Evolutionary conservation across 371 early-diverging fungal genomes (phyloP), one percentile per base, ranked within the genome.

Genomic region (Mucor irregularis): DNA sequence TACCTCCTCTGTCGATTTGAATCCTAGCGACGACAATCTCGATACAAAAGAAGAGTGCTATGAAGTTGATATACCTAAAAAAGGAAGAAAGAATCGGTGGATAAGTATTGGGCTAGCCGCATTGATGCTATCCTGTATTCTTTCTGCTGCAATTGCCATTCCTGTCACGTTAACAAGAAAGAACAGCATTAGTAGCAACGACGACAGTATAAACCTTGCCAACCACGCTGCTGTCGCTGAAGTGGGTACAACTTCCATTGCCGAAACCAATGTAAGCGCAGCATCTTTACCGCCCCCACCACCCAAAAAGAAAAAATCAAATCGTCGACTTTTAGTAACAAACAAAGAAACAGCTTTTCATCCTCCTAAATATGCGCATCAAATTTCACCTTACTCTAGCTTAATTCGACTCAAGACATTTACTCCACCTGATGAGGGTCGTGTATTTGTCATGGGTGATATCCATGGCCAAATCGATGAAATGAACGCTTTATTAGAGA

Each of bases 381-480:
- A 37, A 2, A 42, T 69, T 2, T 76, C 77, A 3, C 64, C 64
- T 4, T 76, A 69, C 49, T 62, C 74, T 5, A 76, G 73, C 19
- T 30, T 73, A 14, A 76, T 61, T 10, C 25, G 46, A 8, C 34
- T 68, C 9, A 50, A 62, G 14, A 39, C 38, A 22, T 21, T 48
- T 8, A 45, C 37, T 6, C 54, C 54, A 14, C 33, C 48, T 1
- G 43, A 48, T 0, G 33, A 47, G 11, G 53, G 71, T 22, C 74
- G 86, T 1, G 58, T 89, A 21, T 70, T 87, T 28, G 70, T 90
- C 19, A 72, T 90, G 45, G 90, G 90, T 2, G 90, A 90, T 56
- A 71, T 90, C 39, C 90, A 90, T 48, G 90, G 90, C 4, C 71
- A 79, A 21, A 29, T 81, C 0, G 47, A 65, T 1, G 86, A 87